Conservation (phyloP, 768 basidiomycete genomes). For the Cyclocybe aegerita region DNA sequence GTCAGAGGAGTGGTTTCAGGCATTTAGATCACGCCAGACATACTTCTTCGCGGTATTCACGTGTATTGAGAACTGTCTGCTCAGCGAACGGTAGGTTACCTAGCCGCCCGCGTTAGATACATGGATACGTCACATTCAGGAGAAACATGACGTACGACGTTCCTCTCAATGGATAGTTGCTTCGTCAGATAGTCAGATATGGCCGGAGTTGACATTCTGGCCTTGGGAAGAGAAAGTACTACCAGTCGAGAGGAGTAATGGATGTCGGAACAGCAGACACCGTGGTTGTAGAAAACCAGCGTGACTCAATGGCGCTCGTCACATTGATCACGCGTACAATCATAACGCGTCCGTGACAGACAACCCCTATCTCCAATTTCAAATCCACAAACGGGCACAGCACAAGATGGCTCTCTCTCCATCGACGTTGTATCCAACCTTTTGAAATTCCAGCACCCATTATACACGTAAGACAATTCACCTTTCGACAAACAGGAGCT, state of each 20-base stretch:
- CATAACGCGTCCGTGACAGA: slow-evolving; percentile 23
- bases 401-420: too few relatives aligned
- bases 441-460: too few relatives aligned
- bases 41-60: slow-evolving; percentile 82
- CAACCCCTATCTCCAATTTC: too few relatives aligned
- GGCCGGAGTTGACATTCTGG: slow-evolving; percentile 38
- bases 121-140: background rate
- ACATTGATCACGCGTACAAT: background rate
- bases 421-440: too few relatives aligned
- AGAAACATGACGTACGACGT: slow-evolving; percentile 32
- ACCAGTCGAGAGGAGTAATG: too few relatives aligned
- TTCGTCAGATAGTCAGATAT: slow-evolving; percentile 51
- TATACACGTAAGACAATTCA: too few relatives aligned
- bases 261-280: too few relatives aligned
- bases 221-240: background rate
- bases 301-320: too few relatives aligned
- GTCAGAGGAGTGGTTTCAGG: background rate
- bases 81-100: slow-evolving; percentile 81
- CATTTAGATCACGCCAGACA: slow-evolving; percentile 12
- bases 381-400: too few relatives aligned
- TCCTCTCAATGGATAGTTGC: slow-evolving; percentile 49
- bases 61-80: slow-evolving; percentile 67
- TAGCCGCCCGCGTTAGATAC: slow-evolving; percentile 23
- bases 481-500: too few relatives aligned
- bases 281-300: too few relatives aligned